Base-by-base conservation (phyloP, 352 stramenopile species). In the Phytophthora cryptogea region DNA sequence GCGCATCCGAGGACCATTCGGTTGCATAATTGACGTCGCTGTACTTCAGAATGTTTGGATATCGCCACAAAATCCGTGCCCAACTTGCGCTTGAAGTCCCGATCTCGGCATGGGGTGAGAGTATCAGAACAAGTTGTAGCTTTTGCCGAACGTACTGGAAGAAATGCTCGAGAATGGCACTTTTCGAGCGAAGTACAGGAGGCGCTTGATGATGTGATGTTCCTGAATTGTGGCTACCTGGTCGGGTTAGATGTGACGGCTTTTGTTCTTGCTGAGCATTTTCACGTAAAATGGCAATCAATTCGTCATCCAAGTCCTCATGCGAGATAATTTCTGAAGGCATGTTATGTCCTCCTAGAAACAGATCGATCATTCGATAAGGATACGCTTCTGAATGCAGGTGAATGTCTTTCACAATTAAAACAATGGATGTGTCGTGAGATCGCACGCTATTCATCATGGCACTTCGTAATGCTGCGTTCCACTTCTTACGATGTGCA, bases 321-420 rank as follows among this genome's bases (percentile, higher is more conserved):
- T 85, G 74, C 5, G 68, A 32, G 10, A 93, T 52, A 2, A 89
- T 52, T 4, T 89, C 71, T 1, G 64, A 58, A 2, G 66, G 62
- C 3, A 84, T 33, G 23, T 63, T 71, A 23, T 64, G 52, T 0
- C 76, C 81, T 14, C 66, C 72, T 4, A 91, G 54, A 43, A 85
- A 80, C 16, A 65, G 59, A 57, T 87, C 76, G 11, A 91, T 32
- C 10, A 64, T 50, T 8, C 61, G 74, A 20, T 88, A 87, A 13
- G 36, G 20, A 45, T 76, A 74, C 0, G 55, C 51, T 2, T 58
- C 35, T 23, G 66, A 32, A 14, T 63, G 42, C 8, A 87, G 51
- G 20, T 58, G 59, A 5, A 40, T 17, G 43, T 90, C 78, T 35
- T 92, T 86, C 17, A 92, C 49, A 20, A 92, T 70, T 11, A 92